These are phyloP conservation scores for Eleusine indica DNA, from an alignment of 176 grass and related monocot species.

Conservation along the genomic window DNA sequence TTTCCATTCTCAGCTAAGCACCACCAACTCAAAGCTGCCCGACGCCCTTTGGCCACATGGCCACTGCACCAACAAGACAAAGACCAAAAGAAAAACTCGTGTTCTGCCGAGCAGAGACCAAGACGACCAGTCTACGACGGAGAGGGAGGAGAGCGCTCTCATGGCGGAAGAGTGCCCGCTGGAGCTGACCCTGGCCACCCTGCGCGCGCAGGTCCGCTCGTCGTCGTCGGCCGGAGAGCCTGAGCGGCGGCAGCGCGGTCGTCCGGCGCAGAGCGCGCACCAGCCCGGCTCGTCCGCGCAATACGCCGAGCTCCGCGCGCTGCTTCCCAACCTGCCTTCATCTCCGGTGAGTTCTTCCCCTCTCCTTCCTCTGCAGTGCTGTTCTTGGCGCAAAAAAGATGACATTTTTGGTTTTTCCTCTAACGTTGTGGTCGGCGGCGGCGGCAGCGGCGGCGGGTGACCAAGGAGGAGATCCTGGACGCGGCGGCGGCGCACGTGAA, in stretches of 20 bases:
- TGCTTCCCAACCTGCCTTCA: conserved; percentile 21
- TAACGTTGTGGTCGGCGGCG: background rate
- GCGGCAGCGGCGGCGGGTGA: background rate
- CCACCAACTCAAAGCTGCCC: too few relatives aligned
- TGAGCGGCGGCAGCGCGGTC: background rate
- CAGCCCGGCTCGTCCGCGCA: background rate
- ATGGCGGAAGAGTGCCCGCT: conserved; percentile 22
- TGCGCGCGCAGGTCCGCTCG: background rate
- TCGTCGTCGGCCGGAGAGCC: background rate
- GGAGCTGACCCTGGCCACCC: conserved; percentile 5
- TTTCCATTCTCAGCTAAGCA: too few relatives aligned
- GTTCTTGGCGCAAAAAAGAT: background rate
- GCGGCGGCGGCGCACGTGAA: conserved; percentile 30
- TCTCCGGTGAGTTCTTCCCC: background rate
- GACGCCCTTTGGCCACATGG: too few relatives aligned
- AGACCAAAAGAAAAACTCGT: background rate
- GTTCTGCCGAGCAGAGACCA: background rate
- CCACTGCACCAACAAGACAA: background rate
- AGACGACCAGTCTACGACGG: background rate
- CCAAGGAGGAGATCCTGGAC: conserved; percentile 24
- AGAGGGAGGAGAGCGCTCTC: background rate
- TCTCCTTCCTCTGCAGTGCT: background rate
- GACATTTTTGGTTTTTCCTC: too few relatives aligned
- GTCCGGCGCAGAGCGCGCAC: background rate
- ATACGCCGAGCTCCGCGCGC: conserved; percentile 29